These are phyloP conservation scores for Eimeria acervulina DNA, from an alignment of 169 alveolate species.

Conservation along the genomic window DNA sequence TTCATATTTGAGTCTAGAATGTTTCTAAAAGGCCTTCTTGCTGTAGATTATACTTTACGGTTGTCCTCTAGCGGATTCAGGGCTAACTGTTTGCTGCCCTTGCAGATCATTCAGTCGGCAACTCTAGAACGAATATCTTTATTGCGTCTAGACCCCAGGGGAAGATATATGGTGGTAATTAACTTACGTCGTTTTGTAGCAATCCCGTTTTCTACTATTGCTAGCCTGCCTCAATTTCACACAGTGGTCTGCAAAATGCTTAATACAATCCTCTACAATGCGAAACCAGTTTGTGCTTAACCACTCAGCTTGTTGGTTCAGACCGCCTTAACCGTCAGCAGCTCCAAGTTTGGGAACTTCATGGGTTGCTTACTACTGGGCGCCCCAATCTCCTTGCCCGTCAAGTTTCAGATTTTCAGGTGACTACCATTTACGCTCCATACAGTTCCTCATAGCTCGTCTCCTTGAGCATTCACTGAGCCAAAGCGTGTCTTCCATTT, in stretches of 20 bases:
- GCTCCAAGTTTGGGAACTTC: constrained; percentile 93
- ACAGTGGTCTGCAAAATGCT: neutral
- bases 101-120: constrained; percentile 81
- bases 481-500: no score
- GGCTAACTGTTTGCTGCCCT: neutral
- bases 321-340: constrained; percentile 91
- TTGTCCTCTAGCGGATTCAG: neutral
- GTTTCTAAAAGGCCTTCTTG: neutral
- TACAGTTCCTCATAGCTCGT: neutral
- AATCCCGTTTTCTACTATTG: neutral
- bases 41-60: neutral
- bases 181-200: neutral
- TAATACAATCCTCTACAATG: neutral
- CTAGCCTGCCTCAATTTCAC: neutral
- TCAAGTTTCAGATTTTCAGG: constrained; percentile 90
- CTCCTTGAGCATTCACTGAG: neutral
- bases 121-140: constrained; percentile 50
- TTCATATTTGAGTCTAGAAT: neutral
- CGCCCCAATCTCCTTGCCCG: constrained; percentile 87
- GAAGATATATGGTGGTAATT: constrained; percentile 81
- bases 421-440: neutral
- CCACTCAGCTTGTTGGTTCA: constrained; percentile 89
- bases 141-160: constrained; percentile 72
- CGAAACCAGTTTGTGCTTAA: neutral
- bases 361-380: constrained; percentile 47